Evolutionary conservation across 1,284 basidiomycete genomes (phyloP), one percentile per base, ranked within the genome.

Genomic region (Microbotryum violaceum): DNA sequence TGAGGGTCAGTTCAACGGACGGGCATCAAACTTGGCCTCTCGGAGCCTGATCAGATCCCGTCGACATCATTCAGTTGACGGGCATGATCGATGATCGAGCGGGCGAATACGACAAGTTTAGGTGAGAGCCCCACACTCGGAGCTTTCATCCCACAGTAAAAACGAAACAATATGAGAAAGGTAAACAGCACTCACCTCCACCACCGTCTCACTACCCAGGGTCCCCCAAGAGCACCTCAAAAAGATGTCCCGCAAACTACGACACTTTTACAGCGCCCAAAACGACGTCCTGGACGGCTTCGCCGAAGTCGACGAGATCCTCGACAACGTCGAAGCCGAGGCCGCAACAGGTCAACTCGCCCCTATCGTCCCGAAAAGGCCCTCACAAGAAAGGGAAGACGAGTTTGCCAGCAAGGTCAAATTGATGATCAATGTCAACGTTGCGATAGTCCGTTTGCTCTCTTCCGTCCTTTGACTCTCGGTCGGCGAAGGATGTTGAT

Each of bases 371-470:
- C 55, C 54, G 12, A 23, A 29, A 16, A 12, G 23, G 29, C 37
- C 27, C 14, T 21, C 44, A 16, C 25, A 49, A n/a, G 49, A n/a
- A 51, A 62, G 37, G 61, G 62, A 9, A 56, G 52, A 10, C 44
- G 49, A 61, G 23, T 61, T 66, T 44, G 70, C 68, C 2, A 67
- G 71, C 62, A 69, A 71, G 56, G 57, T 72, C 64, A 72, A 72
- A 57, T 62, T 71, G 31, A 21, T 54, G 12, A 23, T 56, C 55
- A 23, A 42, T 29, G 23, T 54, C 33, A 42, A 54, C 8, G 31
- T 54, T 7, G 20, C 18, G 33, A 57, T 72, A 8, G 73, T 80
- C 64, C 25, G 16, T 25, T 23, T 27, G 49, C 49, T 50, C 9
- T 27, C 27, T 4, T 27, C 27, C 27, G 27, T 27, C 27, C 4